Evolutionary conservation across 352 stramenopile genomes (phyloP).

Genomic region (Phytophthora crassamura): DNA sequence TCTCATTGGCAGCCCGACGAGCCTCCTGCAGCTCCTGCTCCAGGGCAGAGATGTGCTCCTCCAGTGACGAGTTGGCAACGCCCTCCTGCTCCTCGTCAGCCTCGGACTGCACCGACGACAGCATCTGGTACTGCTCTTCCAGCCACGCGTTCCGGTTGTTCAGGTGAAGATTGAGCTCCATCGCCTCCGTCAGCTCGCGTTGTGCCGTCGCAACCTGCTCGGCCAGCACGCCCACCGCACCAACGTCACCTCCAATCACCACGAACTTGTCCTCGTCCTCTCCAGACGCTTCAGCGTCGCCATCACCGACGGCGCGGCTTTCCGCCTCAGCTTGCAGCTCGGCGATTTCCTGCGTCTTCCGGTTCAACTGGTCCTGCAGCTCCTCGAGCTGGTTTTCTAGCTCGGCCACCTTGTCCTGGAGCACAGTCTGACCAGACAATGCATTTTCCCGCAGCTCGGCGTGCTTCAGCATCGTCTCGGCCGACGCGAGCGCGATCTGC

Average conservation of each 20-base stretch:
- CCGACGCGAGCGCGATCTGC: conserved; percentile 63
- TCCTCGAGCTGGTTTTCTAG: conserved; percentile 68
- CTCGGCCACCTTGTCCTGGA: conserved; percentile 60
- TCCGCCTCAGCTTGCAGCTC: conserved; percentile 43
- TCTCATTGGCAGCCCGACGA: conserved; percentile 36
- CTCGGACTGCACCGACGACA: conserved; percentile 45
- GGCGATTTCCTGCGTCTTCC: conserved; percentile 61
- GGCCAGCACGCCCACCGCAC: conserved; percentile 65
- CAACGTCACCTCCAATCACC: conserved; percentile 50
- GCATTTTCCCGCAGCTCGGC: conserved; percentile 65
- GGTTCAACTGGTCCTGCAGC: conserved; percentile 65
- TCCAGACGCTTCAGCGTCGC: conserved; percentile 27
- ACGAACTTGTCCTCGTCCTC: conserved; percentile 52
- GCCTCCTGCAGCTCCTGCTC: conserved; percentile 55
- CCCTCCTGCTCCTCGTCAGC: conserved; percentile 43
- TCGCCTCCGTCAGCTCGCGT: conserved; percentile 79
- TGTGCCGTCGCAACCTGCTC: conserved; percentile 77
- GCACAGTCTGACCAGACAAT: conserved; percentile 54
- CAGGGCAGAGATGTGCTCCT: conserved; percentile 38
- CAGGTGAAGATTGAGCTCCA: conserved; percentile 84
- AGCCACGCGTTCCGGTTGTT: conserved; percentile 83
- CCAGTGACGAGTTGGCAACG: conserved; percentile 27
- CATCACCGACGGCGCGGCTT: conserved; percentile 13
- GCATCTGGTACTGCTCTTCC: conserved; percentile 70
- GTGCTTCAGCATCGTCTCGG: conserved; percentile 65